Evolutionary conservation across 345 rosid species (phyloP).

Genomic region (Eucalyptus sideroxylon): DNA sequence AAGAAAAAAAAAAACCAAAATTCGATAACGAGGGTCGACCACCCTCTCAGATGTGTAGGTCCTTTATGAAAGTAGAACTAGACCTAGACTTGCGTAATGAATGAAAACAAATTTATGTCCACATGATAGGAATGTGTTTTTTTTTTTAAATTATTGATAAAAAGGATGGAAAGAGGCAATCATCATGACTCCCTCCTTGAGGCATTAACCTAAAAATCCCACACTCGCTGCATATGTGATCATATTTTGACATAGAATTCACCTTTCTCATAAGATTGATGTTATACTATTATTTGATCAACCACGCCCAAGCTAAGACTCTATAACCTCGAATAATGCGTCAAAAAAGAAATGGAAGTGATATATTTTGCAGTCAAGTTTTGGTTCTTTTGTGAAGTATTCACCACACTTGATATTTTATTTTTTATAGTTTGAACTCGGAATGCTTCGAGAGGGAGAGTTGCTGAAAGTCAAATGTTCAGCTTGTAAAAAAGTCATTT

Average conservation of each 20-base stretch:
- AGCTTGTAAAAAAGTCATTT: background rate
- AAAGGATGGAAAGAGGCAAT: too few relatives aligned
- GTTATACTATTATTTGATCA: background rate
- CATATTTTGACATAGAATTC: background rate
- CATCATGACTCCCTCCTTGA: too few relatives aligned
- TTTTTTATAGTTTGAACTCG: too few relatives aligned
- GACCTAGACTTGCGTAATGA: background rate
- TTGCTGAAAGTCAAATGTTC: background rate
- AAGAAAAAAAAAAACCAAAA: fast-evolving
- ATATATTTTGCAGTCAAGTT: too few relatives aligned
- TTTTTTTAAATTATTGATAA: too few relatives aligned
- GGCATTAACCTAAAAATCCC: too few relatives aligned
- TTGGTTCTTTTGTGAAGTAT: too few relatives aligned
- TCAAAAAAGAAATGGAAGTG: background rate
- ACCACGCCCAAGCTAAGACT: background rate
- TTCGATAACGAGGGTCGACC: too few relatives aligned
- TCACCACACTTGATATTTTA: background rate
- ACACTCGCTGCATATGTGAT: background rate
- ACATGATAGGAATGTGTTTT: background rate
- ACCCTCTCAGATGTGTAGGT: too few relatives aligned
- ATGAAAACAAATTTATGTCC: background rate
- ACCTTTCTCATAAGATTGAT: background rate
- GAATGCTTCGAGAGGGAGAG: background rate
- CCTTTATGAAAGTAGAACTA: too few relatives aligned
- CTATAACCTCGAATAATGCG: background rate